Base-by-base conservation (phyloP, 192 early-diverging fungal genomes). In the Backusella mclennaniae region DNA sequence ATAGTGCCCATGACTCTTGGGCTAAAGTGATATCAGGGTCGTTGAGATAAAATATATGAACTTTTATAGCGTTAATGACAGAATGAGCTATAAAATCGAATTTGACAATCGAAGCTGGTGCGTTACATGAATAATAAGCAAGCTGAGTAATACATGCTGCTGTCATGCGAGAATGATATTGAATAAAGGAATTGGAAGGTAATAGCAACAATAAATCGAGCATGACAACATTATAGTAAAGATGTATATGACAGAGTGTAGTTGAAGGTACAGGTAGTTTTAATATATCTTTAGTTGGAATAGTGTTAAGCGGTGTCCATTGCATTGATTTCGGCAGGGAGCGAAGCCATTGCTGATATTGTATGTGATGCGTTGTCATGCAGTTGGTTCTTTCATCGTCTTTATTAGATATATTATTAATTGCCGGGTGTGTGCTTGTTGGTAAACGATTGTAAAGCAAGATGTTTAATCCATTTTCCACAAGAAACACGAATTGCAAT, bases 1-100 rank as follows among this genome's bases (percentile, higher is more conserved):
- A 74, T 41, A 74, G 19, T 17, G n/a, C 17, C 73, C 73, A 74
- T 4, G 52, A 35, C n/a, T 74, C 53, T n/a, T 74, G 73, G 19
- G 52, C 73, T 21, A 74, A 15, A 12, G 35, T 66, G 7, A 66
- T 56, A 15, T 74, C 56, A 31, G 33, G 35, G 26, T 66, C 36
- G 23, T 74, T 35, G 35, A 74, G 52, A 31, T 66, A 74, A 12
- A 36, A 29, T 15, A 56, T n/a, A 42, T 74, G 56, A 7, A 74
- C 38, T 29, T 74, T 66, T 12, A 74, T 38, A 8, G 73, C 73
- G 9, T 15, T 23, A 66, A 66, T 74, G 14, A 74, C 17, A 17
- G 42, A 21, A 41, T 74, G 73, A 0, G 38, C 73, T n/a, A 74
- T 36, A 56, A 35, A 66, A 41, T 74, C 73, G 42, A 74, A 74